These are phyloP conservation scores for Claviceps paspali DNA, from an alignment of 2,329 filamentous ascomycete genomes.

Conservation along the genomic window DNA sequence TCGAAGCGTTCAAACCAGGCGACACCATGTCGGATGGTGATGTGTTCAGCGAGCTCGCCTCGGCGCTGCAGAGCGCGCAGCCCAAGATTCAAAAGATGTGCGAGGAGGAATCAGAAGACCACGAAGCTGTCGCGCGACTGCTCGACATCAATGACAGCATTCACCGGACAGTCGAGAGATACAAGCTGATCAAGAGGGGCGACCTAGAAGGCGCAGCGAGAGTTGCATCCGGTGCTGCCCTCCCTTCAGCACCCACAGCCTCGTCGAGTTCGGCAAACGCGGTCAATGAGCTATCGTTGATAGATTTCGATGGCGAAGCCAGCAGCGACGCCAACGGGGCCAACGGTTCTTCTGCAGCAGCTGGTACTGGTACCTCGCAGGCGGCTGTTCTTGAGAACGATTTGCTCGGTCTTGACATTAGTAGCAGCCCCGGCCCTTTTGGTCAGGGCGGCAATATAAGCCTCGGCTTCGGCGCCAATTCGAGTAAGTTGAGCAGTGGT, in stretches of 20 bases:
- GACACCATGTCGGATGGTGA: slow-evolving; percentile 59
- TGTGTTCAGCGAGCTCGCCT: slow-evolving; percentile 70
- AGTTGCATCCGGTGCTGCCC: slow-evolving; percentile 70
- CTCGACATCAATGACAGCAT: slow-evolving; percentile 98
- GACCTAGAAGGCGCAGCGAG: slow-evolving; percentile 71
- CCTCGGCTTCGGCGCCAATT: slow-evolving; percentile 59
- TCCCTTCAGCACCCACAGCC: slow-evolving; percentile 25
- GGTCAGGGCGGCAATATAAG: slow-evolving; percentile 70
- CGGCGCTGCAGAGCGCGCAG: slow-evolving; percentile 79
- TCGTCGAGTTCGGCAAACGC: slow-evolving; percentile 45
- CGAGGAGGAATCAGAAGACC: slow-evolving; percentile 93
- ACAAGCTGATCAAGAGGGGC: slow-evolving; percentile 91
- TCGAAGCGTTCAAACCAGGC: slow-evolving; percentile 68
- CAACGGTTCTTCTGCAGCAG: slow-evolving; percentile 21
- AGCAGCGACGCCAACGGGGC: slow-evolving; percentile 36
- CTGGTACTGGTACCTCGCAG: slow-evolving; percentile 28
- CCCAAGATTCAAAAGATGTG: slow-evolving; percentile 99
- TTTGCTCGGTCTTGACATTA: slow-evolving; percentile 73
- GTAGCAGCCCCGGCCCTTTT: slow-evolving; percentile 42
- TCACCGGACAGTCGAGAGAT: slow-evolving; percentile 87
- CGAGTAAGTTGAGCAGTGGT: slow-evolving; percentile 45
- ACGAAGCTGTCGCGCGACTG: slow-evolving; percentile 87
- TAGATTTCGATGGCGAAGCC: slow-evolving; percentile 66
- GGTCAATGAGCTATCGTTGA: slow-evolving; percentile 69
- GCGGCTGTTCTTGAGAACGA: slow-evolving; percentile 72